A percentile compares a stretch with the other conserved stretches of the same genome.
Conservation (phyloP, 129 eudicot species). For the Lactuca sativa region DNA sequence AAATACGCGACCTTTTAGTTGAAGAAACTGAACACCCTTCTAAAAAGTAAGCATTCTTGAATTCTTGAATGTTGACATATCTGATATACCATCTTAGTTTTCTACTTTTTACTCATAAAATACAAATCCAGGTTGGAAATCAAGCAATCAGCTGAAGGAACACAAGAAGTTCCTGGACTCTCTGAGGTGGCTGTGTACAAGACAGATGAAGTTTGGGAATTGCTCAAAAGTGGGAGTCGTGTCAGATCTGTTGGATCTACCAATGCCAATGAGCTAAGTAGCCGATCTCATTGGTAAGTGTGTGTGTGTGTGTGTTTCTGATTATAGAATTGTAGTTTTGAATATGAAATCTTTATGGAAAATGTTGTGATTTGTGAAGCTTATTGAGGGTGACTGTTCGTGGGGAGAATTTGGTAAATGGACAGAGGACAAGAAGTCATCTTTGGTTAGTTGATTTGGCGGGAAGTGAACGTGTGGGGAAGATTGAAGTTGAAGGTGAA, state of each 20-base stretch:
- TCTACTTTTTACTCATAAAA: background rate
- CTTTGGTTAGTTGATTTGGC: conserved; percentile 98
- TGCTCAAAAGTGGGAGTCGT: conserved; percentile 74
- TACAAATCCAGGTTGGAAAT: conserved; percentile 66
- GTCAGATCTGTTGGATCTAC: conserved; percentile 95
- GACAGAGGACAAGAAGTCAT: conserved; percentile 82
- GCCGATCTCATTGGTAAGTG: conserved; percentile 98
- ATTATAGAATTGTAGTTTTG: too few relatives aligned
- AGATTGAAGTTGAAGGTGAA: conserved; percentile 93
- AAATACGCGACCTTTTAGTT: conserved; percentile 82
- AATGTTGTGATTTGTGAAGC: conserved; percentile 39
- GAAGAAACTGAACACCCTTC: conserved; percentile 62
- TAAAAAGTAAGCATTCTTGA: conserved; percentile 54
- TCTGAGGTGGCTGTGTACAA: conserved; percentile 64
- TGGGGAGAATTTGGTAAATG: conserved; percentile 72
- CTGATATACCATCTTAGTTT: background rate
- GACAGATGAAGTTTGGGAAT: conserved; percentile 89
- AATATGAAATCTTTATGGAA: background rate
- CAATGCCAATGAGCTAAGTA: conserved; percentile 93
- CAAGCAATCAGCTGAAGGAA: conserved; percentile 95
- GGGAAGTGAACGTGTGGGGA: conserved; percentile 94
- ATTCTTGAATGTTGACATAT: background rate
- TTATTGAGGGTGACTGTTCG: conserved; percentile 82
- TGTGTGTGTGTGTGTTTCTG: background rate
- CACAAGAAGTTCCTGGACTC: conserved; percentile 97